Conservation (phyloP, 441 rosid genomes). For the Syzygium malaccense region DNA sequence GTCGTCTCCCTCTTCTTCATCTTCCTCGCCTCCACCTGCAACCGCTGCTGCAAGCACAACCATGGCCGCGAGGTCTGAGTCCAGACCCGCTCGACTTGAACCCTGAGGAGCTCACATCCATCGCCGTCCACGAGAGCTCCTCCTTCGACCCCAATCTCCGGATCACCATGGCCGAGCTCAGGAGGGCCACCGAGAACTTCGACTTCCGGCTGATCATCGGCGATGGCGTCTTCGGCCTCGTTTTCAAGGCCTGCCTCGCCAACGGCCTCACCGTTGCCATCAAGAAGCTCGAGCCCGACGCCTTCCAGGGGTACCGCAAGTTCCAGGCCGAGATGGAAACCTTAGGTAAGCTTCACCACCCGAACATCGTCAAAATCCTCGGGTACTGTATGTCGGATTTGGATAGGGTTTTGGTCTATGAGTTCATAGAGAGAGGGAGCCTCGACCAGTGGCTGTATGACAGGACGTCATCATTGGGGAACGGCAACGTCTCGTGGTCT, state of each 20-base stretch:
- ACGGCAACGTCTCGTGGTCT: too few species aligned
- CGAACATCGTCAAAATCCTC: neutral
- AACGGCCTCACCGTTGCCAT: neutral
- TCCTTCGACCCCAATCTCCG: conserved; percentile 46
- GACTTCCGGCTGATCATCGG: neutral
- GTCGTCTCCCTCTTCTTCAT: conserved; percentile 4
- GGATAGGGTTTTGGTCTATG: neutral
- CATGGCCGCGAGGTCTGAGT: neutral
- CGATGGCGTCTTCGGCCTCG: neutral
- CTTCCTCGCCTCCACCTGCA: conserved; percentile 19
- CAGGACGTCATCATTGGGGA: too few species aligned
- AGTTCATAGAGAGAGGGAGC: neutral
- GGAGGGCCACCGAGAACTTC: neutral
- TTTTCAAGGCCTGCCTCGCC: neutral
- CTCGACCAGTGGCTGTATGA: neutral
- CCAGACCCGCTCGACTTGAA: neutral
- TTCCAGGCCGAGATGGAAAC: neutral
- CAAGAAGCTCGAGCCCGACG: neutral
- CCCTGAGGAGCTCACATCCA: conserved; percentile 5
- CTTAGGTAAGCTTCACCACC: neutral
- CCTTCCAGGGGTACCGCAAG: neutral
- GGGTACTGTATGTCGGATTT: neutral
- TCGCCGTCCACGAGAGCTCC: conserved; percentile 28
- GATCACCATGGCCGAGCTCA: conserved; percentile 44
- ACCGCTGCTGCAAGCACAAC: neutral